Evolutionary conservation across 1,284 basidiomycete genomes (phyloP), one percentile per base, ranked within the genome.

Genomic region (Sporisorium scitamineum): DNA sequence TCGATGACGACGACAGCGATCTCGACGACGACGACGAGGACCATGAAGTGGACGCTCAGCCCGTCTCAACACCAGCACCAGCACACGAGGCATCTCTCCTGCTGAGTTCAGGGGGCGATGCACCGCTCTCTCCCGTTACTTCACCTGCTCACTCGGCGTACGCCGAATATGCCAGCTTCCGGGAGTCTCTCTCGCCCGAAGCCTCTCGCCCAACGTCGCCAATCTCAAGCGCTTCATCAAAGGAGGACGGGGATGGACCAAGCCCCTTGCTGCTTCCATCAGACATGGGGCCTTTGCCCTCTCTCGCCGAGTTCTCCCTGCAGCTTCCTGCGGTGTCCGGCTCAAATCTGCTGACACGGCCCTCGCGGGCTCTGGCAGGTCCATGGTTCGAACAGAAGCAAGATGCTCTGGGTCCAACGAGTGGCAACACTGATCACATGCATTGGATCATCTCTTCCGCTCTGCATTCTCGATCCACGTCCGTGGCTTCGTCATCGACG

Each of bases 1-100:
- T 77, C 37, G 71, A 74, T 18, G 70, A 77, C 31, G 45, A 62
- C 34, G 61, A 77, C 55, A 73, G 75, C 63, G 75, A 77, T 39
- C 20, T 62, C 3, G 75, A 76, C 32, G 68, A 76, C 32, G 68
- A 76, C 3, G 74, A 73, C 11, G 70, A 70, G 16, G 68, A 77
- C 6, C 69, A 68, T 13, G 72, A 70, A n/a, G 67, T 54, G 6
- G 57, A 59, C 14, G 63, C 53, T 26, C 52, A 32, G 16, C 41
- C 37, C 6, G 27, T 6, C 14, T 42, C n/a, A 3, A 26, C 41
- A 27, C 44, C 39, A 37, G 51, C 63, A n/a, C 7, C 32, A 20
- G 57, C 48, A 1, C 48, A 44, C 2, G 62, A 57, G 2, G 37
- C 18, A 8, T 22, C 54, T 11, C 32, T 50, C 5, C 24, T 67